A percentile compares a stretch with the other conserved stretches of the same genome.
Evolutionary conservation across 768 basidiomycete genomes (phyloP).

Genomic region (Rubroboletus satanas): DNA sequence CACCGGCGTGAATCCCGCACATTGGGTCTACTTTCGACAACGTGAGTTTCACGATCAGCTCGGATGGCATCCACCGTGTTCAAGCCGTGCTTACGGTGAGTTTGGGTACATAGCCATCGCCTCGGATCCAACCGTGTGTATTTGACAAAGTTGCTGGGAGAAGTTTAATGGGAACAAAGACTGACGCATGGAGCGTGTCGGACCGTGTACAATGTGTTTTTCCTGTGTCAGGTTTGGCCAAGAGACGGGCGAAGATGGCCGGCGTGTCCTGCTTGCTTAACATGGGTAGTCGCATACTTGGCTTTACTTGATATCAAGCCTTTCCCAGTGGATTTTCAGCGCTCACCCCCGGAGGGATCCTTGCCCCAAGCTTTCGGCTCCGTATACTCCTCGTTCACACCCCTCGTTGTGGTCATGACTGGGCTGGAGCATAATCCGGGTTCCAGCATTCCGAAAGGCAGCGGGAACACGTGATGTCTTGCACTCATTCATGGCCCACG

Average conservation of each 20-base stretch:
- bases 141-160: slow-evolving; percentile 10
- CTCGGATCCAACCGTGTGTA: slow-evolving; percentile 31
- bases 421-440: not conserved
- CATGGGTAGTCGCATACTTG: not conserved
- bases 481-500: not conserved
- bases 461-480: not conserved
- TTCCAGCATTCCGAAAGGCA: not conserved
- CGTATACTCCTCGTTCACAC: not conserved
- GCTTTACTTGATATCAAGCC: not conserved
- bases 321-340: not conserved
- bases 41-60: slow-evolving; percentile 27
- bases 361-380: not conserved
- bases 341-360: not conserved
- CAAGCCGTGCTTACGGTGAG: slow-evolving; percentile 2
- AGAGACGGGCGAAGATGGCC: not conserved
- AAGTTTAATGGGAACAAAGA: not conserved
- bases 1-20: slow-evolving; percentile 45
- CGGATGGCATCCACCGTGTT: not conserved
- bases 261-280: not conserved
- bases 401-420: not conserved
- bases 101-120: slow-evolving; percentile 25
- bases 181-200: not conserved
- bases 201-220: not conserved
- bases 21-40: slow-evolving; percentile 44
- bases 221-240: not conserved